A percentile compares a stretch with the other conserved stretches of the same genome.
Conservation (phyloP, 768 basidiomycete genomes). For the Dioszegia crocea region DNA sequence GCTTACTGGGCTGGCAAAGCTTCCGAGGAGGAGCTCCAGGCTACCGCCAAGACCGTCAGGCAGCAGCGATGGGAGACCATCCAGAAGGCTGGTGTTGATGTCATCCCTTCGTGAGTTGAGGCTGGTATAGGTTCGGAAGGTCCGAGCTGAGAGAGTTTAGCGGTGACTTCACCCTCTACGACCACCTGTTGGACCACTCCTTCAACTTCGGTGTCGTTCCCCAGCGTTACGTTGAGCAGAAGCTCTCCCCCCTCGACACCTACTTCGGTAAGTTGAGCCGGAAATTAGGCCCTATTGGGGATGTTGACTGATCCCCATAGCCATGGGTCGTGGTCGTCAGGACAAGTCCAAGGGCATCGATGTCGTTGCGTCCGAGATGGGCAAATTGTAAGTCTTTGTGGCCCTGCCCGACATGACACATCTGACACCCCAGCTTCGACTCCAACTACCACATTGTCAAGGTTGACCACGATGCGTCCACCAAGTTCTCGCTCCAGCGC, state of each 20-base stretch:
- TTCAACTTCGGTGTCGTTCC: constrained; percentile 95
- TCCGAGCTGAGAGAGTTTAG: constrained; percentile 53
- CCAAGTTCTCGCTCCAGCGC: constrained; percentile 89
- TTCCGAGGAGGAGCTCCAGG: constrained; percentile 79
- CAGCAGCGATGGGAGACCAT: constrained; percentile 82
- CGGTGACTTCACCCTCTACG: constrained; percentile 97
- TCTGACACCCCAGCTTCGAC: constrained; percentile 69
- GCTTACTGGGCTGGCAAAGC: constrained; percentile 95
- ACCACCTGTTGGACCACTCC: constrained; percentile 97
- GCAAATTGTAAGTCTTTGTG: constrained; percentile 78
- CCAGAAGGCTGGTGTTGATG: constrained; percentile 79
- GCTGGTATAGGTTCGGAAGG: constrained; percentile 11
- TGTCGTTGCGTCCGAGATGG: constrained; percentile 97
- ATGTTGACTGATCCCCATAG: constrained; percentile 13
- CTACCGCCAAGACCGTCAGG: constrained; percentile 79
- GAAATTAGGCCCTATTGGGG: not conserved
- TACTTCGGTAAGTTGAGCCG: constrained; percentile 63
- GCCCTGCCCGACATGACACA: constrained; percentile 5
- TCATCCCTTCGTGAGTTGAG: constrained; percentile 75
- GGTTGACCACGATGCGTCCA: constrained; percentile 83
- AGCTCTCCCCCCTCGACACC: constrained; percentile 82
- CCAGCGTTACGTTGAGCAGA: constrained; percentile 81
- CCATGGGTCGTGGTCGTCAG: constrained; percentile 98
- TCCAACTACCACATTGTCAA: constrained; percentile 99
- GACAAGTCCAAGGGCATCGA: constrained; percentile 73